A percentile compares a stretch with the other conserved stretches of the same genome.
These are phyloP conservation scores for Elongisporangium senticosum DNA, from an alignment of 352 stramenopile genomes.

Conservation along the genomic window DNA sequence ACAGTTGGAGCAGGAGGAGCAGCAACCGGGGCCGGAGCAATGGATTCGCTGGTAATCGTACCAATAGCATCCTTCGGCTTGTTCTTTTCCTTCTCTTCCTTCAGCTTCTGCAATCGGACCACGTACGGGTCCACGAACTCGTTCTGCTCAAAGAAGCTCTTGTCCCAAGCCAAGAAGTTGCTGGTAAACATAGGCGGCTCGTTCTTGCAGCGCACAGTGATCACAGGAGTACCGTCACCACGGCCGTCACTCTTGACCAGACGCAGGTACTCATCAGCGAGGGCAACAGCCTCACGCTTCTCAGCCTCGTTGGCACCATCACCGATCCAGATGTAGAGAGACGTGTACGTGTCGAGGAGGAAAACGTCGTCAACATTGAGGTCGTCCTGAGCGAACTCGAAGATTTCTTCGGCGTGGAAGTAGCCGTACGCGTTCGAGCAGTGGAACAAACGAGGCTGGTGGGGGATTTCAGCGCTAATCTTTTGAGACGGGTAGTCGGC, in stretches of 20 bases:
- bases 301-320: conserved; percentile 64
- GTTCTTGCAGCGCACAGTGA: conserved; percentile 71
- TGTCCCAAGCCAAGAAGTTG: conserved; percentile 90
- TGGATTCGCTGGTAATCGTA: conserved; percentile 43
- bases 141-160: conserved; percentile 70
- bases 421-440: conserved; percentile 86
- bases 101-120: conserved; percentile 69
- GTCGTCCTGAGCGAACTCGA: conserved; percentile 88
- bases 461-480: conserved; percentile 53
- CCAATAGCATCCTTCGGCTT: conserved; percentile 44
- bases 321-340: conserved; percentile 90
- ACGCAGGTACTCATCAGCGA: conserved; percentile 70
- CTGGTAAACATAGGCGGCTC: conserved; percentile 89
- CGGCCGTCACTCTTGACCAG: conserved; percentile 77
- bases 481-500: conserved; percentile 62
- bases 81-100: conserved; percentile 77
- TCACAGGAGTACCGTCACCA: conserved; percentile 74
- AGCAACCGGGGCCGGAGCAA: conserved; percentile 10
- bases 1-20: conserved; percentile 11
- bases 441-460: conserved; percentile 86
- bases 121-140: conserved; percentile 90
- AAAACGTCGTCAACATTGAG: conserved; percentile 90
- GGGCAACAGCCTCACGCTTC: conserved; percentile 54
- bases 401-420: conserved; percentile 83
- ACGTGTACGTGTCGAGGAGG: conserved; percentile 87